phyloP scores from a whole-genome alignment of 2,329 filamentous ascomycete genomes.

The Chaetoscypha palmicola region DNA sequence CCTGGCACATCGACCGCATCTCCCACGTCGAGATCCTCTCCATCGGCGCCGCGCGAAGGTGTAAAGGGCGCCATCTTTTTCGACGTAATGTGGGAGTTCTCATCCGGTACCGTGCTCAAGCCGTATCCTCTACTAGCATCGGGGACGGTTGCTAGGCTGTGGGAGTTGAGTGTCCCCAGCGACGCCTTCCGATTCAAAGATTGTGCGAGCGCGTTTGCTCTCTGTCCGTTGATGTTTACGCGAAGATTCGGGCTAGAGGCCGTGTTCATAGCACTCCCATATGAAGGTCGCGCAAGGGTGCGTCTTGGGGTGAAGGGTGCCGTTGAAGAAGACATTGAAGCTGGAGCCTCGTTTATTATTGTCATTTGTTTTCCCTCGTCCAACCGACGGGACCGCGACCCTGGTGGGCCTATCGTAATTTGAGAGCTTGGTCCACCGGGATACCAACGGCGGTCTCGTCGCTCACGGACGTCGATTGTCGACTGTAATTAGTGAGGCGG shows the following conservation, averaged over 20 bases:
- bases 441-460: not conserved
- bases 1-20: slow-evolving; percentile 88
- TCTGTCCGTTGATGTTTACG: slow-evolving; percentile 19
- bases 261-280: slow-evolving; percentile 36
- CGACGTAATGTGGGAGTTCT: slow-evolving; percentile 29
- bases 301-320: slow-evolving; percentile 28
- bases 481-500: no score
- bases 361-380: not conserved
- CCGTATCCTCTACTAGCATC: slow-evolving; percentile 60
- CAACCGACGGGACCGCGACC: not conserved
- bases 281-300: slow-evolving; percentile 29
- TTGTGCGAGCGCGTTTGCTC: slow-evolving; percentile 38
- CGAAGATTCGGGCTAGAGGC: slow-evolving; percentile 54
- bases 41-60: slow-evolving; percentile 43
- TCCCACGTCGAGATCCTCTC: slow-evolving; percentile 59
- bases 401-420: no score
- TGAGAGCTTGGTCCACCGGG: not conserved
- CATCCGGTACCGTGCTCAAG: slow-evolving; percentile 47
- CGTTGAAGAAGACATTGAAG: not conserved
- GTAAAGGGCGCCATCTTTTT: slow-evolving; percentile 49
- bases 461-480: no score
- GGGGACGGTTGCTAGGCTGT: slow-evolving; percentile 57
- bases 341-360: not conserved
- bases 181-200: slow-evolving; percentile 54
- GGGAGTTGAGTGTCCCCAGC: slow-evolving; percentile 59